Evolutionary conservation across 768 basidiomycete genomes (phyloP).

Genomic region (Termitomyces sp.): DNA sequence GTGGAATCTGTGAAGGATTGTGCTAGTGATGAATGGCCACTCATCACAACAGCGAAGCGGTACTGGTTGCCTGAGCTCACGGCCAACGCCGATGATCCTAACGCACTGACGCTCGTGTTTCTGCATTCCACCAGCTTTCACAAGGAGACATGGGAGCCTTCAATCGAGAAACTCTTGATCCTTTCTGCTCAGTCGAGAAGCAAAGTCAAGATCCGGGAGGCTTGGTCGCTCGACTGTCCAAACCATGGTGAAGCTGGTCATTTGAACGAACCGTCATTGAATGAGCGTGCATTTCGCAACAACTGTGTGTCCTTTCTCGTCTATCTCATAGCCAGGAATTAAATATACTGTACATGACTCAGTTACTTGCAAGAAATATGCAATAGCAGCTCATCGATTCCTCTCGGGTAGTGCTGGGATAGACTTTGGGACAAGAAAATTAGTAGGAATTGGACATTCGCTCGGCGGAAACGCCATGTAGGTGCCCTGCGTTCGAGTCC

Average conservation of each 20-base stretch:
- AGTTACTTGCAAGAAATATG: constrained; percentile 67
- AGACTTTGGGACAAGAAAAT: constrained; percentile 42
- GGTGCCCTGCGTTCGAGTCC: constrained; percentile 16
- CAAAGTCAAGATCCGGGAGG: constrained; percentile 40
- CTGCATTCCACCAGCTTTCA: constrained; percentile 70
- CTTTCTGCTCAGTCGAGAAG: constrained; percentile 17
- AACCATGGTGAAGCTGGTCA: constrained; percentile 62
- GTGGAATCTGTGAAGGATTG: constrained; percentile 24
- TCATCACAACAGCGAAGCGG: constrained; percentile 51
- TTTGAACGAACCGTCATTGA: constrained; percentile 45
- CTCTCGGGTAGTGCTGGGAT: constrained; percentile 37
- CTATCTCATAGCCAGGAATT: not conserved
- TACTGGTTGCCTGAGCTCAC: constrained; percentile 42
- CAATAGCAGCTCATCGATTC: constrained; percentile 52
- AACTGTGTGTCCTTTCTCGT: constrained; percentile 32
- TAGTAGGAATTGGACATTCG: constrained; percentile 66
- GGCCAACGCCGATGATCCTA: constrained; percentile 25
- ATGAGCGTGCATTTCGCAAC: constrained; percentile 34
- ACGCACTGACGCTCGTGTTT: constrained; percentile 52
- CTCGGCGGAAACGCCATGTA: constrained; percentile 63
- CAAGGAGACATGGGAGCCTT: constrained; percentile 70
- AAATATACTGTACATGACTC: not conserved
- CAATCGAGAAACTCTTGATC: constrained; percentile 41
- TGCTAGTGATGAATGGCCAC: constrained; percentile 37
- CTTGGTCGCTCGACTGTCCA: constrained; percentile 67